phyloP scores from a whole-genome alignment of 2,329 filamentous ascomycete species.

The Rhynchosporium agropyri region DNA sequence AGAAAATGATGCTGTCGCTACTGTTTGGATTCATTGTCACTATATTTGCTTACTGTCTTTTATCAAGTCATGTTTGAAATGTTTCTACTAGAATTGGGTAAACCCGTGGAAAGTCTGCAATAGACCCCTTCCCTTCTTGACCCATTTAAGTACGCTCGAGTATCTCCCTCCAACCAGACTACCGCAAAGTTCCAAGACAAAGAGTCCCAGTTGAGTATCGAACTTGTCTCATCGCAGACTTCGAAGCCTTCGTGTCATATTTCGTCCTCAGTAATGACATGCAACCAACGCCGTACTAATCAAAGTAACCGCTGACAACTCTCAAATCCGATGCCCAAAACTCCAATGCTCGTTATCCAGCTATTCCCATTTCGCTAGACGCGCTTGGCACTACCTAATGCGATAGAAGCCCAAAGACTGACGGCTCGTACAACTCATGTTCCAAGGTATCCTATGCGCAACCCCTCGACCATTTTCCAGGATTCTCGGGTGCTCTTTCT shows the following conservation, averaged over 20 bases:
- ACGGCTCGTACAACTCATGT: not conserved
- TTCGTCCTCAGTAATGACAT: constrained; percentile 23
- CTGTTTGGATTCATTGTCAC: too few relatives aligned
- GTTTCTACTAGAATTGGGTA: too few relatives aligned
- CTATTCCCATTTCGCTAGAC: constrained; percentile 23
- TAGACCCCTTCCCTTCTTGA: too few relatives aligned
- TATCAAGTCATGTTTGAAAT: too few relatives aligned
- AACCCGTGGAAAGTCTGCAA: too few relatives aligned
- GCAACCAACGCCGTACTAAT: constrained; percentile 30
- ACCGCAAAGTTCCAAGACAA: too few relatives aligned
- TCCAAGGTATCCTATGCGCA: not conserved
- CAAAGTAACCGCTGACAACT: constrained; percentile 32
- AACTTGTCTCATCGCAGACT: not conserved
- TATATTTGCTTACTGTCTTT: too few relatives aligned
- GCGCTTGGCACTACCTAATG: not conserved
- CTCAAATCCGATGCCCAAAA: constrained; percentile 35
- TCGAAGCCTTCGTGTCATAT: not conserved
- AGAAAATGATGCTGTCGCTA: too few relatives aligned
- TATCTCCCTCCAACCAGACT: too few relatives aligned
- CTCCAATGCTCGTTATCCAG: constrained; percentile 35
- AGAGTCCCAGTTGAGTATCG: not conserved
- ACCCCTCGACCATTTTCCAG: not conserved
- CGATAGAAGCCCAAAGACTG: not conserved
- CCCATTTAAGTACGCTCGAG: too few relatives aligned
- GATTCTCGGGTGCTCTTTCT: constrained; percentile 9